phyloP scores from a whole-genome alignment of 1,284 basidiomycete species.

The Paramarasmius palmivorus region DNA sequence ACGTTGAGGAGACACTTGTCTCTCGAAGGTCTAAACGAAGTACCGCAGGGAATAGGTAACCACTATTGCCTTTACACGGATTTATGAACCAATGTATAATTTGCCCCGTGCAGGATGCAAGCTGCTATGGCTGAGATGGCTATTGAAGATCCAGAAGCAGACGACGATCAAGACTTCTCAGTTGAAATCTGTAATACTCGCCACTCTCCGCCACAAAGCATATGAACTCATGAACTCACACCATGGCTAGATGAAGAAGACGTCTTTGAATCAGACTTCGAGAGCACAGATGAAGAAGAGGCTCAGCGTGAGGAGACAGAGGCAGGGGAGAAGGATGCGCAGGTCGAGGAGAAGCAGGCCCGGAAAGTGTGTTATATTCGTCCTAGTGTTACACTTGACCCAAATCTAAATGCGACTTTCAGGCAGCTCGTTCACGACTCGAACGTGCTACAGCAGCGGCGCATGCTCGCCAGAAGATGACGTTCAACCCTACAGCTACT shows the following conservation, averaged over 20 bases:
- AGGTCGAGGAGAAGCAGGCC: conserved; percentile 61
- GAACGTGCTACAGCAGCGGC: conserved; percentile 66
- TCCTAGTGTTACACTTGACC: neutral
- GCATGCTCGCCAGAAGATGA: conserved; percentile 60
- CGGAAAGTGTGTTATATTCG: conserved; percentile 51
- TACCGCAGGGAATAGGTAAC: conserved; percentile 73
- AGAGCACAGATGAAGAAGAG: conserved; percentile 77
- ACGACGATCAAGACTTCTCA: conserved; percentile 73
- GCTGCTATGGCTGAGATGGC: conserved; percentile 72
- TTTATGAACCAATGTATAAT: conserved; percentile 8
- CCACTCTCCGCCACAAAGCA: neutral
- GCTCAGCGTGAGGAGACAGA: conserved; percentile 47
- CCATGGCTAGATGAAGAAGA: conserved; percentile 68
- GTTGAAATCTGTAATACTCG: conserved; percentile 45
- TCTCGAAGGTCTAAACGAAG: conserved; percentile 62
- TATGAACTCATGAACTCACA: neutral
- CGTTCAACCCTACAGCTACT: conserved; percentile 55
- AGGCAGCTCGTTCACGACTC: conserved; percentile 56
- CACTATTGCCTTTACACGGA: neutral
- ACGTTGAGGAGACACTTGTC: conserved; percentile 51
- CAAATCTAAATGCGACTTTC: neutral
- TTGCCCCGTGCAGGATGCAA: conserved; percentile 55
- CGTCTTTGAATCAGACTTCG: conserved; percentile 78
- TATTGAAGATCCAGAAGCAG: conserved; percentile 57
- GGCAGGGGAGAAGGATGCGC: conserved; percentile 53